phyloP scores from a whole-genome alignment of 345 rosid species.

The Xanthoceras sorbifolium region DNA sequence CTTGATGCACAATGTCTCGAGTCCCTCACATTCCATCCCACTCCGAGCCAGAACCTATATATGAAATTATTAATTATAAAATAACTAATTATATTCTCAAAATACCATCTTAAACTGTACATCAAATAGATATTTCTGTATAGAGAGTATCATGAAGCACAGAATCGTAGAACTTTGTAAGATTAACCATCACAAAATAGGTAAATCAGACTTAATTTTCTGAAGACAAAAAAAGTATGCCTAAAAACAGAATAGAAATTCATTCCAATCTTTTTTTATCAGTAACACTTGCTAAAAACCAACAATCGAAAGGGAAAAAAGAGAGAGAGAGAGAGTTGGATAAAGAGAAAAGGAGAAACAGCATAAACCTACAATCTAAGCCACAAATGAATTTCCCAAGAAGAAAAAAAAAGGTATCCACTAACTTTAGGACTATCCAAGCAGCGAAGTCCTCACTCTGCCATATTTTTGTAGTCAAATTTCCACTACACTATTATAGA shows the following conservation, averaged over 20 bases:
- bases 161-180: background rate
- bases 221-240: slow-evolving; percentile 3
- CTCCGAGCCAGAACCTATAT: slow-evolving; percentile 62
- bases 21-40: slow-evolving; percentile 74
- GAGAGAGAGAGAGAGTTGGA: background rate
- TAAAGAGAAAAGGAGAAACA: background rate
- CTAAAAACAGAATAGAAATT: background rate
- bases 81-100: slow-evolving; percentile 9
- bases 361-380: background rate
- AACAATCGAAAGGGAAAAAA: background rate
- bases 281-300: background rate
- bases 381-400: background rate
- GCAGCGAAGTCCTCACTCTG: background rate
- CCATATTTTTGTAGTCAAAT: background rate
- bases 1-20: slow-evolving; percentile 66
- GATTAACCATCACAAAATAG: background rate
- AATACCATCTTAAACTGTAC: slow-evolving; percentile 11
- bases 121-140: slow-evolving; percentile 18
- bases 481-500: background rate
- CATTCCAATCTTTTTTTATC: background rate
- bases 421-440: background rate
- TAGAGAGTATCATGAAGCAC: background rate
- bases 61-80: slow-evolving; percentile 16
- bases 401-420: background rate
- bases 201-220: background rate